A percentile compares a stretch with the other conserved stretches of the same genome.
phyloP scores from a whole-genome alignment of 306 rosid species.

The Vicia villosa region DNA sequence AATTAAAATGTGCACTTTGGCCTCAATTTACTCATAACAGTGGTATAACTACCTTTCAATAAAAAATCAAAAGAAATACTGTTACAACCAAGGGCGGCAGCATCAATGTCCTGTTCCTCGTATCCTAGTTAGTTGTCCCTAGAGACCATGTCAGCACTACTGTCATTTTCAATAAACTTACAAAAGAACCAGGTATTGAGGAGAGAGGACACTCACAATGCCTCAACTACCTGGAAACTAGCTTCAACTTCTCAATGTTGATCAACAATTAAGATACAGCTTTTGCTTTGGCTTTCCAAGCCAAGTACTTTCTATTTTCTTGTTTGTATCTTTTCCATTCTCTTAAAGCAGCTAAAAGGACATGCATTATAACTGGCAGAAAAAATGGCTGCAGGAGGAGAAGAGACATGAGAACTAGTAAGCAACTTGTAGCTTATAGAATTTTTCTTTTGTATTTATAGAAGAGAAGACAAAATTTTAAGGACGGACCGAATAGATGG shows the following conservation, averaged over 20 bases:
- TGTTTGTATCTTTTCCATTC: slow-evolving; percentile 93
- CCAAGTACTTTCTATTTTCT: slow-evolving; percentile 69
- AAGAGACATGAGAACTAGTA: slow-evolving; percentile 27
- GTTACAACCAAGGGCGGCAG: slow-evolving; percentile 5
- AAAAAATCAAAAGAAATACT: not conserved
- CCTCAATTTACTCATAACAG: slow-evolving; percentile 1
- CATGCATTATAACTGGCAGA: slow-evolving; percentile 86
- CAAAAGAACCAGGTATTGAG: slow-evolving; percentile 8
- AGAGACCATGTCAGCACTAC: slow-evolving; percentile 21
- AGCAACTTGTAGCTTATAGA: slow-evolving; percentile 7
- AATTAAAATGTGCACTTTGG: too few species aligned
- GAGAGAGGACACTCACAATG: slow-evolving; percentile 14
- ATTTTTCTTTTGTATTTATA: too few species aligned
- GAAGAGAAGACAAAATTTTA: slow-evolving; percentile 29
- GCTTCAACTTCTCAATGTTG: slow-evolving; percentile 29
- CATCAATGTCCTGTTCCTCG: slow-evolving; percentile 17
- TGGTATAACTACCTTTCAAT: slow-evolving; percentile 19
- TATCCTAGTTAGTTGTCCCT: slow-evolving; percentile 9
- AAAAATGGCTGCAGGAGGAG: slow-evolving; percentile 90
- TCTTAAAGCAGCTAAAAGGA: slow-evolving; percentile 73
- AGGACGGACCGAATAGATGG: slow-evolving; percentile 89
- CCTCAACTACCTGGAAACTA: slow-evolving; percentile 23
- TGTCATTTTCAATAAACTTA: slow-evolving; percentile 15
- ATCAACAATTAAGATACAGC: slow-evolving; percentile 41
- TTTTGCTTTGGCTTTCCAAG: slow-evolving; percentile 55